Base-by-base conservation (phyloP, 2,329 filamentous ascomycete species). In the Diplodia mutila region DNA sequence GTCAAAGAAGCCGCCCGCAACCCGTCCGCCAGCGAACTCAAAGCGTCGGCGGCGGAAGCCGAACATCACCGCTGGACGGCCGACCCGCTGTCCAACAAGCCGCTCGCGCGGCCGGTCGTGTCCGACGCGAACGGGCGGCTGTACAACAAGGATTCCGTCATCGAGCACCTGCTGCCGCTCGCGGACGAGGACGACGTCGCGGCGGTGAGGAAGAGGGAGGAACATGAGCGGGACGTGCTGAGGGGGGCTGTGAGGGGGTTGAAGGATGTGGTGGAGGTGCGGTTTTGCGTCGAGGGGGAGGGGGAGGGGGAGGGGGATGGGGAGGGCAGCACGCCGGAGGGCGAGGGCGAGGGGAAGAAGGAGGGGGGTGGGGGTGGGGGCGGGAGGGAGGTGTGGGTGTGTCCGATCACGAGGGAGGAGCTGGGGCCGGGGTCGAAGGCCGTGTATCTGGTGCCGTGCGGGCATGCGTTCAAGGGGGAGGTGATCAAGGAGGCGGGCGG, bases 61-160 rank as follows among this genome's bases (percentile, higher is more conserved):
- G 90, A 95, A 75, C 87, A 89, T 69, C 93, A 98, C 79, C 87
- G 89, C 73, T 99, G 95, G 95, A 86, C 87, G 5, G 91, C 89
- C 70, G 97, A 95, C 74, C 92, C 94, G 0, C 84, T 99, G n/a
- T 96, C 92, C 0, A 90, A 91, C 70, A 87, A 89, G 68, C 86
- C 88, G 0, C 86, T 99, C 23, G 85, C 89, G 25, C 83, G 87
- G 53, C 91, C 91, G 4, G 87, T 94, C 18, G 94, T 97, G 0
- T 95, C 93, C 0, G 95, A 99, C 79, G 90, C 86, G 70, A 85
- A 87, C 4, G 96, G 96, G 1, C 89, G 89, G 23, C 85, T 99
- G 0, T 99, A 97, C 85, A 98, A 97, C 77, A 98, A 98, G 80
- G 94, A 98, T 76, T 89, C 93, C 0, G 86, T 98, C 23, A 84